Conservation (phyloP, 2,329 filamentous ascomycete genomes). For the Ambrosiella beaveri region DNA sequence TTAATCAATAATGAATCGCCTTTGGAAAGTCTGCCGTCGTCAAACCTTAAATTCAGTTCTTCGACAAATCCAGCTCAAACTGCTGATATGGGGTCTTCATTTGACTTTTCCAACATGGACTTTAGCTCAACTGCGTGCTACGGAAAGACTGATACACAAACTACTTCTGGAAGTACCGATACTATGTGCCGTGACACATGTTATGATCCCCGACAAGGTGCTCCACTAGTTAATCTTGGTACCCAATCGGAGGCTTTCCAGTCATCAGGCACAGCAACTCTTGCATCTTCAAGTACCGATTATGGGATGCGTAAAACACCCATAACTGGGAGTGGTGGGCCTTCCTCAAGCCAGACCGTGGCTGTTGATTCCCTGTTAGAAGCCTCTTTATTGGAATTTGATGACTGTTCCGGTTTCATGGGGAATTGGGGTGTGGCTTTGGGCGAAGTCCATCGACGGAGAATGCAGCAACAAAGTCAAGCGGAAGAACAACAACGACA, state of each 20-base stretch:
- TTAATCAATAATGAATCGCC: background rate
- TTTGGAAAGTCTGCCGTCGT: too few relatives aligned
- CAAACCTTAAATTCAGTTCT: too few relatives aligned
- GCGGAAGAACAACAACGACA: background rate
- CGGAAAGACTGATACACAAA: background rate
- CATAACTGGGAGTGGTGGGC: background rate
- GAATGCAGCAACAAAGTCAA: background rate
- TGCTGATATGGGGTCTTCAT: background rate
- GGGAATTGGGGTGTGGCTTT: background rate
- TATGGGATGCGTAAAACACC: background rate
- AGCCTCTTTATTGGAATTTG: slow-evolving; percentile 3
- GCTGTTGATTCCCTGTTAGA: background rate
- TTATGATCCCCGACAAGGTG: too few relatives aligned
- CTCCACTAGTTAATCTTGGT: background rate
- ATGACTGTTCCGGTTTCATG: slow-evolving; percentile 1
- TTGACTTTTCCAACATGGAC: background rate
- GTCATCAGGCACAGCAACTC: background rate
- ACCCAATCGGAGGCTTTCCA: slow-evolving; percentile 2
- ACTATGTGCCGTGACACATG: too few relatives aligned
- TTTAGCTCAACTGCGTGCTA: background rate
- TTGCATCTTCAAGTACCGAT: background rate
- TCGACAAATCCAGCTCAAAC: background rate
- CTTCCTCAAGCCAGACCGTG: background rate
- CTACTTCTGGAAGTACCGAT: background rate
- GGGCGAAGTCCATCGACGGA: background rate